Evolutionary conservation across 1,284 basidiomycete species (phyloP), one percentile per base, ranked within the genome.

Genomic region (Boletus albobrunnescens): DNA sequence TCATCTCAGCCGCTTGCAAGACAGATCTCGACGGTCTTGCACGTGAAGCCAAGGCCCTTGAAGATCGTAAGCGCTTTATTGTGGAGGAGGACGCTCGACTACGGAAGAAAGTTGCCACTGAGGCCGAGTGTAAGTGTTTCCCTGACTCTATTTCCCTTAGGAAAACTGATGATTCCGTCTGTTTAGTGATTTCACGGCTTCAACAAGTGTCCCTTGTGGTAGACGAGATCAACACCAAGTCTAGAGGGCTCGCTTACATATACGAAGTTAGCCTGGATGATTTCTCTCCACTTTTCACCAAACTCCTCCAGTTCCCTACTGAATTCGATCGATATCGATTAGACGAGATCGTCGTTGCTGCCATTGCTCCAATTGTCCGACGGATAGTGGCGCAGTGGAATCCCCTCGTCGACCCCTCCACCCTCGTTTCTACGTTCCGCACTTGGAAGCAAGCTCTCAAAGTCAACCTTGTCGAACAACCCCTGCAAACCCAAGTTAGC

Each of bases 321-420:
- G 94, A 98, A 61, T 94, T 93, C 58, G 82, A 87, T 36, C 75
- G 71, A 54, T 86, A 93, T 62, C 73, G 76, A 10, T 69, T 97
- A 20, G 96, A 99, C 59, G 94, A 98, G 61, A 82, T 97, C 13
- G 80, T 96, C 1, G 89, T 99, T 1, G 94, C 87, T 31, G 91
- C 94, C 2, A 85, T 98, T 46, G 79, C 86, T 6, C 92, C 93
- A 1, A 69, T 83, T 5, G 83, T 92, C 20, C 81, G 84, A 35
- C 73, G 82, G 19, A 74, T 84, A 67, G 73, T 87, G 33, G 65
- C 78, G 0, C 71, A 70, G 20, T 94, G 91, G 91, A 69, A 82
- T 44, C 89, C 90, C 1, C 69, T 93, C 3, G 71, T 82, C 47
- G 75, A 88, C 35, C 87, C 90, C 7, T 66, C 70, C 4, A 72